Evolutionary conservation across 805 yeast species (phyloP).

Genomic region (Jamesozyma piceae): DNA sequence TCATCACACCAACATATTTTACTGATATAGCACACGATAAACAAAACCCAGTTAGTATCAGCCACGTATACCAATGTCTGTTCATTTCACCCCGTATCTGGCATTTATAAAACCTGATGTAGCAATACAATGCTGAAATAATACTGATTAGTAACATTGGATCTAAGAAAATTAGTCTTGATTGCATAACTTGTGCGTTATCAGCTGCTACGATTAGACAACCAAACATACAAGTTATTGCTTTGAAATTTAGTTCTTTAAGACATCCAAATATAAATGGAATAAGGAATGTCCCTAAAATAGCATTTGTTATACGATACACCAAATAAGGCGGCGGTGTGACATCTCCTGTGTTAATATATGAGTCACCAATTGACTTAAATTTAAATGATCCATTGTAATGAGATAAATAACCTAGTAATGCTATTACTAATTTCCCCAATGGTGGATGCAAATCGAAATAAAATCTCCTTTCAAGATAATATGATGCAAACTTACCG

Average conservation of each 20-base stretch:
- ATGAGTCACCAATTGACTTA: slow-evolving; percentile 59
- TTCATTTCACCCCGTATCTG: slow-evolving; percentile 38
- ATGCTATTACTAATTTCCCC: slow-evolving; percentile 85
- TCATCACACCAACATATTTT: slow-evolving; percentile 90
- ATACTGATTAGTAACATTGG: slow-evolving; percentile 79
- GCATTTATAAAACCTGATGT: slow-evolving; percentile 64
- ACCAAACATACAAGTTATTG: slow-evolving; percentile 68
- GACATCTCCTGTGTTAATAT: slow-evolving; percentile 52
- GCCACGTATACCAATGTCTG: slow-evolving; percentile 82
- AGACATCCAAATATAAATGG: slow-evolving; percentile 78
- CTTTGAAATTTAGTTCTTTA: slow-evolving; percentile 73
- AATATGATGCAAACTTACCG: slow-evolving; percentile 78
- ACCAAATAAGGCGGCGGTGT: slow-evolving; percentile 61
- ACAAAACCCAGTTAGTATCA: slow-evolving; percentile 68
- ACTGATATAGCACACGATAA: slow-evolving; percentile 89
- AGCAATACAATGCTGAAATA: slow-evolving; percentile 67
- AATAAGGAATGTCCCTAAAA: slow-evolving; percentile 69
- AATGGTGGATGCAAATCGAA: slow-evolving; percentile 97
- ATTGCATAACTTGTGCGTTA: slow-evolving; percentile 83
- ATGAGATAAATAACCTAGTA: slow-evolving; percentile 79
- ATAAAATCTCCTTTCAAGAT: slow-evolving; percentile 81
- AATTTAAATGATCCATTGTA: slow-evolving; percentile 86
- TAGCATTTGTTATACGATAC: slow-evolving; percentile 66
- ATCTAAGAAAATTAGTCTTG: slow-evolving; percentile 84
- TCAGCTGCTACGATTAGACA: slow-evolving; percentile 70